Percentiles rank a stretch among this genome's conserved stretches.
phyloP scores from a whole-genome alignment of 1,139 yeast genomes.

The Hyphopichia khmerensis region DNA sequence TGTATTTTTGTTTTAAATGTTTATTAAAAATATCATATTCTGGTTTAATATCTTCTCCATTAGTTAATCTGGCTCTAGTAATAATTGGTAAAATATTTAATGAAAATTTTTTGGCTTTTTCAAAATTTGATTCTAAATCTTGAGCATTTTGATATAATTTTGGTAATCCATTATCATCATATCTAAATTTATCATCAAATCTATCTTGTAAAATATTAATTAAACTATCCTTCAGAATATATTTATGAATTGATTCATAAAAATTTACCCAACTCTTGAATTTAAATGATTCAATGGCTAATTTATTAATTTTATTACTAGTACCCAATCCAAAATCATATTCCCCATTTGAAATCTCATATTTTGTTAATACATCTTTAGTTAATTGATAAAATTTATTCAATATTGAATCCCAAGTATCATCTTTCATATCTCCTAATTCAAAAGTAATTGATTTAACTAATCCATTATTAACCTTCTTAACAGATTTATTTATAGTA shows the following conservation, averaged over 20 bases:
- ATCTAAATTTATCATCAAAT: constrained; percentile 82
- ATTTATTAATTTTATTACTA: constrained; percentile 36
- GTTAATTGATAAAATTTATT: constrained; percentile 45
- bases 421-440: constrained; percentile 42
- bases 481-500: constrained; percentile 35
- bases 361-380: constrained; percentile 19
- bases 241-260: constrained; percentile 57
- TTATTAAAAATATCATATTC: constrained; percentile 44
- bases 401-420: constrained; percentile 64
- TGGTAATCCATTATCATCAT: constrained; percentile 82
- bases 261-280: constrained; percentile 66
- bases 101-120: constrained; percentile 58
- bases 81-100: constrained; percentile 58
- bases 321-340: constrained; percentile 71
- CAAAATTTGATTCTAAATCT: constrained; percentile 70
- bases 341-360: constrained; percentile 14
- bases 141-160: constrained; percentile 72
- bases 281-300: constrained; percentile 43
- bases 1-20: constrained; percentile 20
- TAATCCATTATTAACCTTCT: constrained; percentile 38
- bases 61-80: constrained; percentile 53
- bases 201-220: constrained; percentile 59
- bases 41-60: constrained; percentile 58
- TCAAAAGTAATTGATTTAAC: constrained; percentile 40
- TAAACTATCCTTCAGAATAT: constrained; percentile 57